phyloP scores from a whole-genome alignment of 139 green algal species.

The Tetraselmis chui region DNA sequence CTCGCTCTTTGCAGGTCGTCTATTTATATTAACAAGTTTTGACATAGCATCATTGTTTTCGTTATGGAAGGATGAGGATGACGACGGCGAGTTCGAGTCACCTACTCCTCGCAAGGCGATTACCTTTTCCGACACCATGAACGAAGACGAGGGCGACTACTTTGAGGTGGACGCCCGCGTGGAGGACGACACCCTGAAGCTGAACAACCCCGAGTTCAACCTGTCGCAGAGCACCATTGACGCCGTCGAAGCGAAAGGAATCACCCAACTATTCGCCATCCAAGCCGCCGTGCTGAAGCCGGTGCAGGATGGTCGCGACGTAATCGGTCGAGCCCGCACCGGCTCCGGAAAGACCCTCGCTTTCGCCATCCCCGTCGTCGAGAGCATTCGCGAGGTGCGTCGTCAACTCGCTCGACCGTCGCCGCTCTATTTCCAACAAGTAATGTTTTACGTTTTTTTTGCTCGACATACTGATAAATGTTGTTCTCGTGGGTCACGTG shows the following conservation, averaged over 20 bases:
- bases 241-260: not conserved
- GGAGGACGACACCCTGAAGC: not conserved
- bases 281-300: not conserved
- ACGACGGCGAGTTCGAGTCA: not conserved
- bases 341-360: conserved; percentile 96
- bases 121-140: not conserved
- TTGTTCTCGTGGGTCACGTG: not conserved
- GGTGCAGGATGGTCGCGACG: conserved; percentile 56
- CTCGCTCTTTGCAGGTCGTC: no score
- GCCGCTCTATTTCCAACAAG: no score
- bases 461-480: no score
- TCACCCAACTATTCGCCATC: not conserved
- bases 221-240: not conserved
- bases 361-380: conserved; percentile 94
- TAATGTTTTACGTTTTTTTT: no score
- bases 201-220: not conserved
- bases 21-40: no score
- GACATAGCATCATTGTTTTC: no score
- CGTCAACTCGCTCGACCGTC: no score
- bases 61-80: not conserved
- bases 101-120: not conserved
- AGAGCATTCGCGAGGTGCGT: conserved; percentile 67
- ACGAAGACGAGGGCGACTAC: not conserved
- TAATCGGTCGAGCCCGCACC: conserved; percentile 91
- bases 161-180: not conserved